Evolutionary conservation across 2,329 filamentous ascomycete genomes (phyloP), one percentile per base, ranked within the genome.

Genomic region (Arthroderma sp.): DNA sequence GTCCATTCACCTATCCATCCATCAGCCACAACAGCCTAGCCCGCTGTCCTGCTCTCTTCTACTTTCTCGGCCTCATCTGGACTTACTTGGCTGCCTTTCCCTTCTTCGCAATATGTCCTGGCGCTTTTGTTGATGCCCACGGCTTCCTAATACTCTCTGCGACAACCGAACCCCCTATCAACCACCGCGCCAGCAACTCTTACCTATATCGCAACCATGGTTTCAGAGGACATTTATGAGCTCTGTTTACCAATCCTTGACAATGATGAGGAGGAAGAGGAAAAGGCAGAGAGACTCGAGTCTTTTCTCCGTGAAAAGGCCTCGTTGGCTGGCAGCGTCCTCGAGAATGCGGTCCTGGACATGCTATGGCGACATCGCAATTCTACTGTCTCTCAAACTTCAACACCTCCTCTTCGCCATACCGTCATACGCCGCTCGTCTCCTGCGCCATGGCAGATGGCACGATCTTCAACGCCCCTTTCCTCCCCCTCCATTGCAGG

Each of bases 201-300:
- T 22, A 34, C 32, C 32, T 34, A 8, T 34, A 34, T 45, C 30
- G 49, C 51, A 65, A 74, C 50, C 61, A 95, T 96, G 89, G 81
- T 94, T 50, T 85, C 88, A 56, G 89, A 96, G 72, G 80, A 88
- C 55, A 80, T 89, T 45, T 94, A 93, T 70, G 87, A 95, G 56
- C 77, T 91, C 58, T 94, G 87, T 64, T 78, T 93, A 61, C 85
- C 86, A 43, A 77, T 95, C 59, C 76, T 98, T 52, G 81, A 91
- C 68, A 82, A 95, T 66, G 69, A 78, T 47, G 72, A 74, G 45
- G 73, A 94, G 49, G 85, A 94, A 56, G 91, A 96, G 51, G 89
- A 95, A 59, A 94, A 91, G 72, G 89, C 85, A 40, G 89, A 96
- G 65, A 84, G 78, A 66, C 73, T 95, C 43, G 88, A 95, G 67